Evolutionary conservation across 2,329 filamentous ascomycete genomes (phyloP).

Genomic region (Fusarium mexicanum): DNA sequence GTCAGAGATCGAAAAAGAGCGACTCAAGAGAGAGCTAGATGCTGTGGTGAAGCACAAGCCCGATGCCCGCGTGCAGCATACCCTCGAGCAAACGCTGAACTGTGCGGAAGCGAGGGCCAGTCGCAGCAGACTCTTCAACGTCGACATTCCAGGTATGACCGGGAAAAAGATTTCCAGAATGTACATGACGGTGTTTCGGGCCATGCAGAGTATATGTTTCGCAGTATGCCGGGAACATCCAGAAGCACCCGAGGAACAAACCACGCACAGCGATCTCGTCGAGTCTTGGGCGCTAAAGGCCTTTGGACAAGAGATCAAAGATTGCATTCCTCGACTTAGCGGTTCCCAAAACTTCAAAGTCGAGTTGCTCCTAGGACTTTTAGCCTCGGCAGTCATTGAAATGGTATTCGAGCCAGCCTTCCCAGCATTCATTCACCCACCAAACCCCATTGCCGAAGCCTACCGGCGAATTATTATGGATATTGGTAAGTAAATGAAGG

Average conservation of each 20-base stretch:
- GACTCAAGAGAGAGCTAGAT: background rate
- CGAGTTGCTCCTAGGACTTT: background rate
- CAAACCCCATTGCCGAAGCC: accelerated
- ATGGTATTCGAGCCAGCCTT: background rate
- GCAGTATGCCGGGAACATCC: too few species aligned
- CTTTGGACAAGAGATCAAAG: background rate
- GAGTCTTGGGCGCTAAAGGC: background rate
- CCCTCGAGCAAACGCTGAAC: too few species aligned
- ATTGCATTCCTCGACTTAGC: too few species aligned
- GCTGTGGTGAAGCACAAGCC: too few species aligned
- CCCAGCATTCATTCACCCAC: background rate
- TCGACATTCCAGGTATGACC: background rate
- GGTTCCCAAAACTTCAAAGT: too few species aligned
- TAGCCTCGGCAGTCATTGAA: background rate
- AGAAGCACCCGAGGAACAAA: background rate
- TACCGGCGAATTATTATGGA: too few species aligned
- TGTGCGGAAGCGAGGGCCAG: too few species aligned
- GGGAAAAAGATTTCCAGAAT: accelerated
- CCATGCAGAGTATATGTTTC: too few species aligned
- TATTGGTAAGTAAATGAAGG: too few species aligned
- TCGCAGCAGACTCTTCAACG: too few species aligned
- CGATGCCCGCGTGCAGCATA: too few species aligned
- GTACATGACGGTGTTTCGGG: too few species aligned
- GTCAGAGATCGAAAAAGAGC: background rate
- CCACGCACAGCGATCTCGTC: background rate